Evolutionary conservation across 2,329 filamentous ascomycete species (phyloP).

Genomic region (Tolypocladium guangdongense): DNA sequence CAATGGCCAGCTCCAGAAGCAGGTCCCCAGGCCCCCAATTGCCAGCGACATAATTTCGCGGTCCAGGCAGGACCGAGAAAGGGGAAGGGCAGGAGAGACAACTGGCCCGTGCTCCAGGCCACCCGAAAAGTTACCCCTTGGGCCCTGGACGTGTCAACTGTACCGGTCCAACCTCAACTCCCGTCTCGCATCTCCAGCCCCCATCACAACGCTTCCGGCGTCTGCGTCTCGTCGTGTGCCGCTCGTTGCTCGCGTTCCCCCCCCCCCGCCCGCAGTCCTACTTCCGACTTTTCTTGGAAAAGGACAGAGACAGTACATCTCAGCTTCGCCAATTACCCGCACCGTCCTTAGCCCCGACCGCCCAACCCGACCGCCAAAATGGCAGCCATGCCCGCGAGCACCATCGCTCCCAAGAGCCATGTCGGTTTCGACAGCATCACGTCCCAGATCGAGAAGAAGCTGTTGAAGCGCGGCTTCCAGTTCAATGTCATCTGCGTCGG

Average conservation of each 20-base stretch:
- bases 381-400: slow-evolving; percentile 53
- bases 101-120: slow-evolving; percentile 15
- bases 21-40: slow-evolving; percentile 8
- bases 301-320: slow-evolving; percentile 10
- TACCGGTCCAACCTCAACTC: slow-evolving; percentile 3
- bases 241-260: slow-evolving; percentile 3
- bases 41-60: too few species aligned
- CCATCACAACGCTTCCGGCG: slow-evolving; percentile 2
- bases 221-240: slow-evolving; percentile 1
- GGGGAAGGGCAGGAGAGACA: background rate
- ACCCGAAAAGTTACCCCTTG: slow-evolving; percentile 24
- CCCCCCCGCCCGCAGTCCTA: slow-evolving; percentile 11
- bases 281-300: slow-evolving; percentile 25
- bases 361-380: slow-evolving; percentile 25
- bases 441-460: slow-evolving; percentile 98
- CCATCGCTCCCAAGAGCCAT: slow-evolving; percentile 87
- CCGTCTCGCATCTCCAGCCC: slow-evolving; percentile 1
- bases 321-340: slow-evolving; percentile 14
- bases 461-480: slow-evolving; percentile 98
- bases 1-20: slow-evolving; percentile 18
- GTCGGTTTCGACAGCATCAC: slow-evolving; percentile 99
- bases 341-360: background rate
- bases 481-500: slow-evolving; percentile 99
- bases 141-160: slow-evolving; percentile 1
- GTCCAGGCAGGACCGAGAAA: slow-evolving; percentile 33